These are phyloP conservation scores for Chaetoceros tenuissimus DNA, from an alignment of 108 stramenopile species.

Conservation along the genomic window DNA sequence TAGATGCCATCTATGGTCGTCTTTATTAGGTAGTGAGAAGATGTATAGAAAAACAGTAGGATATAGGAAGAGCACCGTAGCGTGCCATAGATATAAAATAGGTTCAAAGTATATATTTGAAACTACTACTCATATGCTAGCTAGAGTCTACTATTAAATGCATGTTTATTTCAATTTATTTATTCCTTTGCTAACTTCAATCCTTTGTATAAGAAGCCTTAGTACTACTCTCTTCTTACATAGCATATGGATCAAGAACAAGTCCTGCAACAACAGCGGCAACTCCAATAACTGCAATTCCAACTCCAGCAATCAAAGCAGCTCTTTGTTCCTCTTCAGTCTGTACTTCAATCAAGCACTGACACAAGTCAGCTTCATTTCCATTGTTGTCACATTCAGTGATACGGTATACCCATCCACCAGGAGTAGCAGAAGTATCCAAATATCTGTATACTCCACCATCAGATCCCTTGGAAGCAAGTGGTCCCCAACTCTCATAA, in stretches of 20 bases:
- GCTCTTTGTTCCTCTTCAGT: constrained; percentile 77
- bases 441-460: constrained; percentile 73
- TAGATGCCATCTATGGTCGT: no score
- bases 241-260: constrained; percentile 46
- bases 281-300: constrained; percentile 46
- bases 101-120: no score
- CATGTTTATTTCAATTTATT: no score
- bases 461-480: constrained; percentile 54
- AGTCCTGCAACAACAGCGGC: constrained; percentile 69
- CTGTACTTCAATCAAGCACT: constrained; percentile 82
- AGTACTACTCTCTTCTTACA: not conserved
- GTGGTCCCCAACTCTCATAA: constrained; percentile 72
- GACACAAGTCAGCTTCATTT: constrained; percentile 71
- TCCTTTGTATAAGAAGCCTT: no score
- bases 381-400: constrained; percentile 63
- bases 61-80: no score
- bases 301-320: constrained; percentile 71
- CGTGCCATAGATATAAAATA: no score
- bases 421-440: constrained; percentile 48
- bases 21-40: no score
- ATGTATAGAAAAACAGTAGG: no score
- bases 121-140: no score
- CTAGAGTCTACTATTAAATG: no score
- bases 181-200: no score
- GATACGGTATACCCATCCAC: constrained; percentile 87